Evolutionary conservation across 2,329 filamentous ascomycete species (phyloP).

Genomic region (Pseudopyrenochaeta lycopersici): DNA sequence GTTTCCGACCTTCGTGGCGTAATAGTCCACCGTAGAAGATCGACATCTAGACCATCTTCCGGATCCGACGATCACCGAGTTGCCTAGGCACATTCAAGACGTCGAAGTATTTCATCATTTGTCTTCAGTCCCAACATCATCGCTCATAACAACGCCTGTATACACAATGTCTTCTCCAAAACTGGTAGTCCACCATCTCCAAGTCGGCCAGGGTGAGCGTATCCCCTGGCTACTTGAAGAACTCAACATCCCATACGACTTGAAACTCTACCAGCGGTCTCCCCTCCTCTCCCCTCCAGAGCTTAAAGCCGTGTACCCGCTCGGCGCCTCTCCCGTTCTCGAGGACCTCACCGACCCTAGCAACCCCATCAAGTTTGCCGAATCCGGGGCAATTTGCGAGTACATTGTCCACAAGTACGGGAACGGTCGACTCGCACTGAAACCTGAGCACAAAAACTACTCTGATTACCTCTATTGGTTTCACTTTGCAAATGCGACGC

Average conservation of each 20-base stretch:
- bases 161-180: slow-evolving; percentile 30
- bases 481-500: slow-evolving; percentile 60
- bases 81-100: slow-evolving; percentile 2
- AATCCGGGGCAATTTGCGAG: slow-evolving; percentile 68
- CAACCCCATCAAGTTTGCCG: slow-evolving; percentile 64
- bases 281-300: slow-evolving; percentile 53
- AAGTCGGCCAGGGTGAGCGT: slow-evolving; percentile 68
- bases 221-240: slow-evolving; percentile 73
- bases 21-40: too few species aligned
- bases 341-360: slow-evolving; percentile 58
- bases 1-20: too few species aligned
- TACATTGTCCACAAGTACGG: slow-evolving; percentile 67
- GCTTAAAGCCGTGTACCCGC: slow-evolving; percentile 46
- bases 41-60: neutral
- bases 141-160: neutral
- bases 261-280: slow-evolving; percentile 57
- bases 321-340: slow-evolving; percentile 68
- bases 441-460: slow-evolving; percentile 60
- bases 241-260: slow-evolving; percentile 63
- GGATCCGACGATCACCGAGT: slow-evolving; percentile 16
- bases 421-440: slow-evolving; percentile 58
- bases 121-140: neutral
- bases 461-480: slow-evolving; percentile 72
- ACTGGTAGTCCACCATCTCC: slow-evolving; percentile 49
- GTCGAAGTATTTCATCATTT: neutral